Base-by-base conservation (phyloP, 176 grass and related monocot genomes). In the Avena atlantica region DNA sequence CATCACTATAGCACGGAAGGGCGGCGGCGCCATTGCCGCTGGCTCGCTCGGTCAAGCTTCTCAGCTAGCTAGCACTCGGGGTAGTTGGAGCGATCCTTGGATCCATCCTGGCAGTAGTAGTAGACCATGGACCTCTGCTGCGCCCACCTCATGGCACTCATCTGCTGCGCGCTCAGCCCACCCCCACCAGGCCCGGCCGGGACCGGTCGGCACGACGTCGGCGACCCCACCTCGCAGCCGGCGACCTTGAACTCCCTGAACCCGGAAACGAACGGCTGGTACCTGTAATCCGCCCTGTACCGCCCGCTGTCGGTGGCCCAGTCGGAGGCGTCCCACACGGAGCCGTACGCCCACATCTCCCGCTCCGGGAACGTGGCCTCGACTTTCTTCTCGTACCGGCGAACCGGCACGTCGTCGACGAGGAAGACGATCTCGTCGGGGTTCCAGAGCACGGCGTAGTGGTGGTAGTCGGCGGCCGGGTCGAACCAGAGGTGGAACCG, bases 401-500 rank as follows among this genome's bases (percentile, higher is more conserved):
- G 89, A 0, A 94, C 45, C 4, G 94, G 92, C 25, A 93, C 82
- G 82, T 96, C 92, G 84, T 96, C 94, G 23, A 96, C 92, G 73
- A 90, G 92, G 92, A 96, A 96, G 89, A 97, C 88, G 85, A 97
- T 91, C 85, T 95, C 70, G 83, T 97, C 91, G 17, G 95, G 89
- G 87, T 96, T 93, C 91, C 94, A 96, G 23, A 96, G 85, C 67
- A 96, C 72, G 29, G 94, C 94, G 52, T 96, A 96, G 82, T 90
- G 91, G 82, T 96, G 94, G 85, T 69, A 96, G 72, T 74, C 91
- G 4, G 87, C 89, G 4, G 94, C 14, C 0, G 94, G 94, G 84
- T 93, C 94, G 85, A 96, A 96, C 94, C 94, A 96, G 8, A 95
- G 94, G 87, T 95, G 89, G 85, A 97, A 97, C 1, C 92, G 80